Base-by-base conservation (phyloP, 1,284 basidiomycete species). In the Caloboletus inedulis region DNA sequence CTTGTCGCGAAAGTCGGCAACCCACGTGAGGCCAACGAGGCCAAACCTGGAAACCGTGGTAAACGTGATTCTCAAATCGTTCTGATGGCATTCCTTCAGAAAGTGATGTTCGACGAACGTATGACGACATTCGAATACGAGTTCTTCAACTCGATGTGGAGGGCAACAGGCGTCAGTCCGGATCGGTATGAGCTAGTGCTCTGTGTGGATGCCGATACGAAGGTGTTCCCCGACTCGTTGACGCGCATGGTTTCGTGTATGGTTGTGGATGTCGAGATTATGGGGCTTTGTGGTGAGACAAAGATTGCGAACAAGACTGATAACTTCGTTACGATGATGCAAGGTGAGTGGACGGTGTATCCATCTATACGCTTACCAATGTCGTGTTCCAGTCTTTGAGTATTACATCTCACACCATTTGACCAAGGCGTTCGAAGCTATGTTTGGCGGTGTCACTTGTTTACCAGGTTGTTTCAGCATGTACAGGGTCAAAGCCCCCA, bases 51-150 rank as follows among this genome's bases (percentile, higher is more conserved):
- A 52, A 99, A 99, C 74, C 88, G 96, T 70, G 97, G 97, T 48
- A 99, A 99, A 76, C 94, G 97, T 62, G 97, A 99, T 75, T 91
- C 87, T 66, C 97, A 99, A 73, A 96, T 99, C 62, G 88, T 99
- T 48, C 78, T 99, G 57, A 98, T 99, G 96, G 84, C 84, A 47
- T 99, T 99, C 78, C 80, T 99, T 71, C 94, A 98, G 70, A 96
- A 96, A 72, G 96, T 98, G 61, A 98, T 98, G 84, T 99, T 98
- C 69, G 96, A 99, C 73, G 96, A 99, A 75, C 86, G 94, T 50
- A 99, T 99, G 96, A 95, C 93, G 55, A 97, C 96, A 40, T 91
- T 99, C 69, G 96, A 99, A 74, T 99, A 97, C 71, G 97, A 99
- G 73, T 94, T 99, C 68, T 99, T 99, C 85, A 97, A 98, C 72